Conservation (phyloP, 2,329 filamentous ascomycete genomes). For the Ophiostoma perfectum region DNA sequence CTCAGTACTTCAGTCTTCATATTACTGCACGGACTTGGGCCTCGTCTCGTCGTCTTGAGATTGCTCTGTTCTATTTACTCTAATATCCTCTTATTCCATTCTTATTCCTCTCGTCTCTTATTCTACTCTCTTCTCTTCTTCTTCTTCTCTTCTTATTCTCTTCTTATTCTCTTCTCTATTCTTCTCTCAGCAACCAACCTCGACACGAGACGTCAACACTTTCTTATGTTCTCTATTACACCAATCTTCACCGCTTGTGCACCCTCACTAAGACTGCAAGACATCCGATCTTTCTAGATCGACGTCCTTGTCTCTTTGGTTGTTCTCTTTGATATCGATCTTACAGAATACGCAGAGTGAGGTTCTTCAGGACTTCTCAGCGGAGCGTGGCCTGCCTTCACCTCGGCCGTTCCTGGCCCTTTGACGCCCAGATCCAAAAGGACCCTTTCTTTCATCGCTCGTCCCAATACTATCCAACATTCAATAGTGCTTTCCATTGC, state of each 20-base stretch:
- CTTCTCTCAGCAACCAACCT: background rate
- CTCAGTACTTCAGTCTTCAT: background rate
- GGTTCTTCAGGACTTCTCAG: background rate
- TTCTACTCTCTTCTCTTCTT: background rate
- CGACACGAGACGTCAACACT: background rate
- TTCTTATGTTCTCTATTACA: background rate
- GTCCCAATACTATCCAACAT: conserved; percentile 4
- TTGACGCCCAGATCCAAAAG: background rate
- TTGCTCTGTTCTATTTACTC: background rate
- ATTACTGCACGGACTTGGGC: background rate
- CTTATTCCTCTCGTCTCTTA: background rate
- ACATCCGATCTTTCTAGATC: no score
- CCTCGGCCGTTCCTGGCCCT: background rate
- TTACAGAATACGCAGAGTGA: background rate
- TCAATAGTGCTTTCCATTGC: background rate
- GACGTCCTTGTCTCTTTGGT: background rate
- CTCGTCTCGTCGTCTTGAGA: background rate
- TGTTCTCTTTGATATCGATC: background rate
- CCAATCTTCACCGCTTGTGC: background rate
- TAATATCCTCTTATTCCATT: background rate
- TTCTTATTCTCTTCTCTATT: background rate
- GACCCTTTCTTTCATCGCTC: background rate
- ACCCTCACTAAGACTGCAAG: background rate
- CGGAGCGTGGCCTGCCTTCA: background rate
- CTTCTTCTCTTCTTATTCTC: background rate